A percentile compares a stretch with the other conserved stretches of the same genome.
phyloP scores from a whole-genome alignment of 495 filamentous ascomycete genomes.

The Aspergillus heteromorphus region DNA sequence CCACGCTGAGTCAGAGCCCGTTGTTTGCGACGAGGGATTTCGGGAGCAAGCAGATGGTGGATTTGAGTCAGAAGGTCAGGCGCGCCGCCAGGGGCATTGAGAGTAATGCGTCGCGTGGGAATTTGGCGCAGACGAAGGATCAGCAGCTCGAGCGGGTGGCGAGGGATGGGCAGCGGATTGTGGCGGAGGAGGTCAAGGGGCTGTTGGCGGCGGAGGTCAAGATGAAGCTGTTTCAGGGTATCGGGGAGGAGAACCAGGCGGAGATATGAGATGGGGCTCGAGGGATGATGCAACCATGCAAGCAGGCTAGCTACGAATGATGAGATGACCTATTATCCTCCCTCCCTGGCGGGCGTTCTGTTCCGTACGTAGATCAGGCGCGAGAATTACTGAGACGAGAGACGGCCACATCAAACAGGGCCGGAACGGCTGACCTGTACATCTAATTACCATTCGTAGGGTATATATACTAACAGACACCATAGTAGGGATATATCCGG shows the following conservation, averaged over 20 bases:
- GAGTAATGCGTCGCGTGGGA: slow-evolving; percentile 30
- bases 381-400: not conserved
- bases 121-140: slow-evolving; percentile 39
- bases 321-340: slow-evolving; percentile 8
- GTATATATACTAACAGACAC: slow-evolving; percentile 5
- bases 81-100: slow-evolving; percentile 52
- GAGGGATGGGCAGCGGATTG: slow-evolving; percentile 72
- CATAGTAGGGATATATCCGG: slow-evolving; percentile 12
- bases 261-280: too few species aligned
- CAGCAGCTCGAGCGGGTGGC: slow-evolving; percentile 73
- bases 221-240: slow-evolving; percentile 71
- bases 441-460: slow-evolving; percentile 1
- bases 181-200: slow-evolving; percentile 80
- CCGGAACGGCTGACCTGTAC: not conserved
- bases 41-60: slow-evolving; percentile 83
- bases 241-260: slow-evolving; percentile 33
- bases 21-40: slow-evolving; percentile 92
- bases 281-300: too few species aligned
- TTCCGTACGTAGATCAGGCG: not conserved
- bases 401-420: not conserved
- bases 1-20: slow-evolving; percentile 92
- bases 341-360: too few species aligned
- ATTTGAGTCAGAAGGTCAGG: slow-evolving; percentile 74
- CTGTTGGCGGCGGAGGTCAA: slow-evolving; percentile 80
- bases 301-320: not conserved